phyloP scores from a whole-genome alignment of 176 grass and related monocot genomes.

The Rhynchospora pubera region DNA sequence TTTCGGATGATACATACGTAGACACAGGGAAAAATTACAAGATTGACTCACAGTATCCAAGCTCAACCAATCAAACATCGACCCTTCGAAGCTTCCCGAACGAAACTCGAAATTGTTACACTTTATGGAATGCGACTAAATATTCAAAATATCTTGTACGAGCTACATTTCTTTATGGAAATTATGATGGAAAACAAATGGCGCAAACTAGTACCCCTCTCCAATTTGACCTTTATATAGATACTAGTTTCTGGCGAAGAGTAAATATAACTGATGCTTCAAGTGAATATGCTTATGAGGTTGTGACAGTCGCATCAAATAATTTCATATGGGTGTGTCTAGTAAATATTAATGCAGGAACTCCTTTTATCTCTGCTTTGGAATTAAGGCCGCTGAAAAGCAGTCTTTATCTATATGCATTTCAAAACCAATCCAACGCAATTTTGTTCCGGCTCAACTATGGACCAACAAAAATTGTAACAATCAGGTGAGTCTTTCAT shows the following conservation, averaged over 20 bases:
- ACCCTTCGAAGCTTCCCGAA: conserved; percentile 50
- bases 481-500: conserved; percentile 19
- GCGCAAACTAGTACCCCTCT: background rate
- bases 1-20: conserved; percentile 30
- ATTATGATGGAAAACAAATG: conserved; percentile 38
- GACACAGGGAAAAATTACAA: conserved; percentile 34
- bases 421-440: background rate
- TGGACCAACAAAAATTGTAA: background rate
- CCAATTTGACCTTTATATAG: conserved; percentile 38
- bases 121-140: conserved; percentile 16
- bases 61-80: background rate
- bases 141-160: conserved; percentile 36
- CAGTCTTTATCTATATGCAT: conserved; percentile 14
- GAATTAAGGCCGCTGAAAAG: conserved; percentile 38
- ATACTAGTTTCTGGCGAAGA: conserved; percentile 31
- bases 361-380: conserved; percentile 61
- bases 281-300: background rate
- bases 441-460: conserved; percentile 14
- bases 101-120: conserved; percentile 41
- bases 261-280: conserved; percentile 22
- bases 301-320: background rate
- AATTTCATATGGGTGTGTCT: conserved; percentile 37
- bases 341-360: conserved; percentile 36
- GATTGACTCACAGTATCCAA: conserved; percentile 10
- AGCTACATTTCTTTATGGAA: conserved; percentile 34